A percentile compares a stretch with the other conserved stretches of the same genome.
Conservation (phyloP, 257 asterid species). For the Nyctanthes arbortristis region DNA sequence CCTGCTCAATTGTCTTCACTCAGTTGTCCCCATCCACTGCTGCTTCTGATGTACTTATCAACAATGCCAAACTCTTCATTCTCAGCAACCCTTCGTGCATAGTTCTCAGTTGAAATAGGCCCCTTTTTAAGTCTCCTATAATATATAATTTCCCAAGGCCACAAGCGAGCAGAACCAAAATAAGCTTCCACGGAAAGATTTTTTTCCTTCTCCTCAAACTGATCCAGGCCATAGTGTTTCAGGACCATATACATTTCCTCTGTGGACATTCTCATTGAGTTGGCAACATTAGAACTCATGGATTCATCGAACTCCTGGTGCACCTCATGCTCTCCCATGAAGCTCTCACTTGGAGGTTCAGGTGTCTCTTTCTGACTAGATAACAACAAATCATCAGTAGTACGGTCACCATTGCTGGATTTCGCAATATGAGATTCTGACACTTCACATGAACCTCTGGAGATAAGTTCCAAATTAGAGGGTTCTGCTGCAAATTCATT, state of each 20-base stretch:
- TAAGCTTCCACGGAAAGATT: constrained; percentile 40
- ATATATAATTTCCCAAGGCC: constrained; percentile 70
- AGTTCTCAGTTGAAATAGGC: constrained; percentile 49
- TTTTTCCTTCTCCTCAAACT: constrained; percentile 35
- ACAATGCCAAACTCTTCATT: constrained; percentile 54
- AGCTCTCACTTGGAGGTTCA: constrained; percentile 23
- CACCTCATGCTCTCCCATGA: constrained; percentile 16
- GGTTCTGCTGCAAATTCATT: constrained; percentile 15
- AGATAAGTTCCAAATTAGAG: constrained; percentile 10
- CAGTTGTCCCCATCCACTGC: constrained; percentile 63
- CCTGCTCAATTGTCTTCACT: constrained; percentile 30
- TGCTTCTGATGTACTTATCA: constrained; percentile 60
- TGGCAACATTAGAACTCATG: constrained; percentile 24
- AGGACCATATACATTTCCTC: constrained; percentile 47
- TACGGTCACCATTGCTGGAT: constrained; percentile 25
- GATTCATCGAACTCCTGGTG: constrained; percentile 17
- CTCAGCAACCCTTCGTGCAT: constrained; percentile 48
- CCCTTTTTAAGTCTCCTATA: constrained; percentile 56
- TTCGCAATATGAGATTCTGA: constrained; percentile 1
- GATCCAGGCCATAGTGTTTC: constrained; percentile 38
- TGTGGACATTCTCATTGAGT: constrained; percentile 34
- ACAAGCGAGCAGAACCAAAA: constrained; percentile 67
- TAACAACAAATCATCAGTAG: constrained; percentile 18
- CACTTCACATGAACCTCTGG: constrained; percentile 20
- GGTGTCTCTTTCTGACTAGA: constrained; percentile 12